Conservation (phyloP, 768 basidiomycete species). For the Kondoa malvinella region DNA sequence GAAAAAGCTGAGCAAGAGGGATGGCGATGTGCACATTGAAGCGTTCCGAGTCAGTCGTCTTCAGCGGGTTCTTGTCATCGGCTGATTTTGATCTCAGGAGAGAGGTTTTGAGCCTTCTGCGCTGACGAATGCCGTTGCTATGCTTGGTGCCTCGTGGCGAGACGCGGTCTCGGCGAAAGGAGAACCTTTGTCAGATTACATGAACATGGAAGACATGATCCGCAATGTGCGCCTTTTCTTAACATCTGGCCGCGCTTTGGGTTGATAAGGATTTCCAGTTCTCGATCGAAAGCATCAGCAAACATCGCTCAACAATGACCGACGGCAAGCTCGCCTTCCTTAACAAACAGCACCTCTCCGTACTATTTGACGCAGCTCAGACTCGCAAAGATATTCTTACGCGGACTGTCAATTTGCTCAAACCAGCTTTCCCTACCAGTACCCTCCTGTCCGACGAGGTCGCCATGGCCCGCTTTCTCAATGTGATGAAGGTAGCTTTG, state of each 20-base stretch:
- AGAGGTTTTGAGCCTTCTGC: conserved; percentile 81
- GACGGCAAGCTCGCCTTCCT: conserved; percentile 62
- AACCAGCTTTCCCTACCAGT: conserved; percentile 26
- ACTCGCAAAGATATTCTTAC: conserved; percentile 43
- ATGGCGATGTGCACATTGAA: conserved; percentile 68
- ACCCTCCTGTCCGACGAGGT: background rate
- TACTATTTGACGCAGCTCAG: conserved; percentile 39
- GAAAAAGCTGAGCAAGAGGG: conserved; percentile 84
- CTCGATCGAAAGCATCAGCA: conserved; percentile 56
- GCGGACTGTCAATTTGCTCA: conserved; percentile 24
- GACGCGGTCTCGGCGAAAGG: conserved; percentile 28
- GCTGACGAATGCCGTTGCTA: conserved; percentile 76
- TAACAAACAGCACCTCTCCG: conserved; percentile 69
- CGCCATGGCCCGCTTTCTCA: background rate
- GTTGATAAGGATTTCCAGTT: conserved; percentile 39
- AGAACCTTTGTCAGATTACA: conserved; percentile 23
- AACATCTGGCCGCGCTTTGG: background rate
- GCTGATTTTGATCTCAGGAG: too few species aligned
- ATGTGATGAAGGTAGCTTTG: background rate
- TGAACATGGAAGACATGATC: conserved; percentile 46
- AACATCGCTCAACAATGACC: conserved; percentile 67
- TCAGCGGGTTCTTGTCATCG: too few species aligned
- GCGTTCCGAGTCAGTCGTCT: conserved; percentile 40
- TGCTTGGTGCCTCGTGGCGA: conserved; percentile 78
- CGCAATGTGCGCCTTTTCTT: conserved; percentile 37